These are phyloP conservation scores for Cerioporus squamosus DNA, from an alignment of 1,284 basidiomycete species.

Conservation along the genomic window DNA sequence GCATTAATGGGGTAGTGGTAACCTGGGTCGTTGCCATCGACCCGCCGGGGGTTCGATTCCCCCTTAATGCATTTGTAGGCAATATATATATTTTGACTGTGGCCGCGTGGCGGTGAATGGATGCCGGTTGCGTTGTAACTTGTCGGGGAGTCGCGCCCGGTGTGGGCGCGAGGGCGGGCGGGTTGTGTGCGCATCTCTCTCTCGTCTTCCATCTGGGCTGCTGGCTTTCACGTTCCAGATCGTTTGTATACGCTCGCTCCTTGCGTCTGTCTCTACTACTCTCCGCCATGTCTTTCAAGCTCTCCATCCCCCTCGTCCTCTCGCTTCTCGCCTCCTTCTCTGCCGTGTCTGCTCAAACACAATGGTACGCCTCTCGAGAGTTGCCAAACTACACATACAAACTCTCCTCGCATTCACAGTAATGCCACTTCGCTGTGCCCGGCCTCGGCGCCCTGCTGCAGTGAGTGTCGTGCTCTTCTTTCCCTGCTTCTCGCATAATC, in stretches of 20 bases:
- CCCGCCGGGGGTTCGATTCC: slow-evolving; percentile 83
- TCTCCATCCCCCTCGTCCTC: slow-evolving; percentile 18
- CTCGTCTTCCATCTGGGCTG: slow-evolving; percentile 19
- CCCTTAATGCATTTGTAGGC: slow-evolving; percentile 66
- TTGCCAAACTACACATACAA: background rate
- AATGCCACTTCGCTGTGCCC: slow-evolving; percentile 60
- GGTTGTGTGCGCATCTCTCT: slow-evolving; percentile 8
- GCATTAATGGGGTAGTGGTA: slow-evolving; percentile 31
- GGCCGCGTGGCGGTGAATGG: background rate
- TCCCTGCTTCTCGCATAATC: slow-evolving; percentile 4
- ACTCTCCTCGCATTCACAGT: slow-evolving; percentile 37
- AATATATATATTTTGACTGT: no score
- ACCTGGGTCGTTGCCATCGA: slow-evolving; percentile 42
- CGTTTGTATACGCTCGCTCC: slow-evolving; percentile 9
- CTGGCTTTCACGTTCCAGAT: slow-evolving; percentile 19
- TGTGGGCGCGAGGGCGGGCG: background rate
- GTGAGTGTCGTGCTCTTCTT: slow-evolving; percentile 35
- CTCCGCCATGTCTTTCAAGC: slow-evolving; percentile 21
- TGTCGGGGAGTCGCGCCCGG: background rate
- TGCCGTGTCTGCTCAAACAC: slow-evolving; percentile 19
- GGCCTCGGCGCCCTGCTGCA: slow-evolving; percentile 67
- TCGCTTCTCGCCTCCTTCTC: slow-evolving; percentile 19
- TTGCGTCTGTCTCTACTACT: slow-evolving; percentile 10
- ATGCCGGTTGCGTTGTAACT: background rate
- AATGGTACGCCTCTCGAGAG: slow-evolving; percentile 12